Percentiles rank a stretch among this genome's conserved stretches.
Evolutionary conservation across 306 rosid genomes (phyloP).

Genomic region (Coriaria nepalensis): DNA sequence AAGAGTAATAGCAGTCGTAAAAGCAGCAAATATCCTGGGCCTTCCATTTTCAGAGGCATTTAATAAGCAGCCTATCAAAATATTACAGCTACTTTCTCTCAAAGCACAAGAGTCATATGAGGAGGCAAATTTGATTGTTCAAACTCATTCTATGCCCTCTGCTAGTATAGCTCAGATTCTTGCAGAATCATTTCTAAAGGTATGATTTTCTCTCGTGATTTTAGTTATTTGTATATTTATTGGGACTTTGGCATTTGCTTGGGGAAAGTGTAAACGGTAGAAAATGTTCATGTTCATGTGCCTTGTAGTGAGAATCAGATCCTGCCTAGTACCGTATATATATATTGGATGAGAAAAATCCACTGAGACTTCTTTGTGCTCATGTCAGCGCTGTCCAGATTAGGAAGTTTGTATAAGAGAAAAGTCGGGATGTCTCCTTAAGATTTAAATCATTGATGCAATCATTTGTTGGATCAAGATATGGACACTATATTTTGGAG

Average conservation of each 20-base stretch:
- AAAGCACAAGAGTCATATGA: constrained; percentile 96
- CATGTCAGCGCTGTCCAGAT: too few relatives aligned
- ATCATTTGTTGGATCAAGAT: too few relatives aligned
- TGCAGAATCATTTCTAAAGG: constrained; percentile 95
- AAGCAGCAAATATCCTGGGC: constrained; percentile 78
- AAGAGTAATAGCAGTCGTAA: constrained; percentile 74
- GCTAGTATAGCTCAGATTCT: constrained; percentile 91
- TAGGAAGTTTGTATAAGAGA: too few relatives aligned
- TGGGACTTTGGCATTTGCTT: neutral
- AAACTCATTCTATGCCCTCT: constrained; percentile 79
- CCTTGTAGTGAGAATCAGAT: too few relatives aligned
- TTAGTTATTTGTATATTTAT: constrained; percentile 1
- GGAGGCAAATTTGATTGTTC: constrained; percentile 80
- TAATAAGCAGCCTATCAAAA: constrained; percentile 77
- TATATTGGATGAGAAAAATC: too few relatives aligned
- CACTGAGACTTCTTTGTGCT: too few relatives aligned
- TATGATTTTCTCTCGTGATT: constrained; percentile 16
- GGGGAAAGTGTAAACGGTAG: too few relatives aligned
- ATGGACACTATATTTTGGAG: too few relatives aligned
- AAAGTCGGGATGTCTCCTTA: too few relatives aligned
- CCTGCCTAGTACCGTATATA: too few relatives aligned
- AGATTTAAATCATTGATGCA: too few relatives aligned
- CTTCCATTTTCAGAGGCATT: constrained; percentile 78
- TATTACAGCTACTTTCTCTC: constrained; percentile 87
- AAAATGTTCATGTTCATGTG: too few relatives aligned